These are phyloP conservation scores for Zygosaccharomyces sapae DNA, from an alignment of 1,139 yeast species.

Conservation along the genomic window DNA sequence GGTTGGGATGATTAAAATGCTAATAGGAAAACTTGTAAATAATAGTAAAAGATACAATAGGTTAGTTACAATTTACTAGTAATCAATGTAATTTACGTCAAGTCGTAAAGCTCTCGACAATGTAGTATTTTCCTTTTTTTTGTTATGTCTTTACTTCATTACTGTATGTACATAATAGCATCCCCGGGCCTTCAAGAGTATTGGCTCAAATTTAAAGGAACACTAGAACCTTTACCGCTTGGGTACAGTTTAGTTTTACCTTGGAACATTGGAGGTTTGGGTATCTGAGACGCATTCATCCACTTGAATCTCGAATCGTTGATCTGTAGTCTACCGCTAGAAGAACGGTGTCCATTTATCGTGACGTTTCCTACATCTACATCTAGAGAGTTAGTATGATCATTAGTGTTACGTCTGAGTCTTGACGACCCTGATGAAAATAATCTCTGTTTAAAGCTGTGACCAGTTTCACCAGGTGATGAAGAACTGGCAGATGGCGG, in stretches of 20 bases:
- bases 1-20: constrained; percentile 51
- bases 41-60: not conserved
- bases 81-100: not conserved
- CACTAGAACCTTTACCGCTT: constrained; percentile 93
- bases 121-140: not conserved
- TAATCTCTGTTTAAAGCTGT: constrained; percentile 31
- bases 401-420: constrained; percentile 17
- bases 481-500: constrained; percentile 23
- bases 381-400: constrained; percentile 28
- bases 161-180: constrained; percentile 10
- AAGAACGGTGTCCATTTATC: constrained; percentile 29
- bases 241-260: constrained; percentile 77
- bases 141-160: not conserved
- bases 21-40: constrained; percentile 8
- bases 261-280: constrained; percentile 76
- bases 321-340: constrained; percentile 45
- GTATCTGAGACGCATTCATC: constrained; percentile 62
- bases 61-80: not conserved
- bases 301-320: constrained; percentile 78
- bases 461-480: constrained; percentile 25
- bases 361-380: constrained; percentile 39
- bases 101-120: not conserved
- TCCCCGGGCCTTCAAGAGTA: constrained; percentile 22
- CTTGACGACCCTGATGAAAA: constrained; percentile 31
- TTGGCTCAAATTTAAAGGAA: constrained; percentile 67